phyloP scores from a whole-genome alignment of 2,329 filamentous ascomycete species.

The Epichloe elymi region DNA sequence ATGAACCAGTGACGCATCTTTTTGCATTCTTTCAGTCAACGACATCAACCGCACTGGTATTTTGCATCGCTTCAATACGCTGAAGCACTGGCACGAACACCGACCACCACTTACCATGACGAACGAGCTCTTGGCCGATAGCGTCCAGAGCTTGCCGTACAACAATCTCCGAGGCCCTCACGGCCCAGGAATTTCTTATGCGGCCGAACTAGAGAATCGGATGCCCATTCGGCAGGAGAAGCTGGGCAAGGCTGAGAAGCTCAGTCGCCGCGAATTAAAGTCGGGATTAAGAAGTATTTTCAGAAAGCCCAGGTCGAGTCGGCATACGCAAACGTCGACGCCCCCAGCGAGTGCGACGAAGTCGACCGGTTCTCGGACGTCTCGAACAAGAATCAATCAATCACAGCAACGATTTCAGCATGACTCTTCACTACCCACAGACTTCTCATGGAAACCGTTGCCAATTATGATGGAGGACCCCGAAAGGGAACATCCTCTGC shows the following conservation, averaged over 20 bases:
- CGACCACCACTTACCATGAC: constrained; percentile 2
- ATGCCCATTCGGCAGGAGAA: constrained; percentile 26
- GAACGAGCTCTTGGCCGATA: not conserved
- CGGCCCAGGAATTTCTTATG: constrained; percentile 1
- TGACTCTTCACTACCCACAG: constrained; percentile 11
- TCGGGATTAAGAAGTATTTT: constrained; percentile 40
- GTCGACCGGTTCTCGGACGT: constrained; percentile 29
- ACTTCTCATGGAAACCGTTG: constrained; percentile 23
- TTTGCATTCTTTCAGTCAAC: not conserved
- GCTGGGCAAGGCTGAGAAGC: constrained; percentile 19
- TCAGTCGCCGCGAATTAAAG: constrained; percentile 36
- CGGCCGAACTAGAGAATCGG: constrained; percentile 4
- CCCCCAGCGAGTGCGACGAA: constrained; percentile 19
- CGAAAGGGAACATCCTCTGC: constrained; percentile 6
- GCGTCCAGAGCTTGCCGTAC: constrained; percentile 1
- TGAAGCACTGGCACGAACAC: not conserved
- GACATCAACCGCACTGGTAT: not conserved
- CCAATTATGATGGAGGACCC: constrained; percentile 10
- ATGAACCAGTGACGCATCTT: not conserved
- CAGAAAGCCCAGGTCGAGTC: constrained; percentile 27
- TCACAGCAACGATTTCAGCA: constrained; percentile 25
- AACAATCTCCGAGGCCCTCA: constrained; percentile 18
- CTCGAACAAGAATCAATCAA: constrained; percentile 20
- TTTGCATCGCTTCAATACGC: not conserved
- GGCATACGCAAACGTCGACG: constrained; percentile 19